These are phyloP conservation scores for Elsinoe fawcettii DNA, from an alignment of 2,329 filamentous ascomycete species.

Conservation along the genomic window DNA sequence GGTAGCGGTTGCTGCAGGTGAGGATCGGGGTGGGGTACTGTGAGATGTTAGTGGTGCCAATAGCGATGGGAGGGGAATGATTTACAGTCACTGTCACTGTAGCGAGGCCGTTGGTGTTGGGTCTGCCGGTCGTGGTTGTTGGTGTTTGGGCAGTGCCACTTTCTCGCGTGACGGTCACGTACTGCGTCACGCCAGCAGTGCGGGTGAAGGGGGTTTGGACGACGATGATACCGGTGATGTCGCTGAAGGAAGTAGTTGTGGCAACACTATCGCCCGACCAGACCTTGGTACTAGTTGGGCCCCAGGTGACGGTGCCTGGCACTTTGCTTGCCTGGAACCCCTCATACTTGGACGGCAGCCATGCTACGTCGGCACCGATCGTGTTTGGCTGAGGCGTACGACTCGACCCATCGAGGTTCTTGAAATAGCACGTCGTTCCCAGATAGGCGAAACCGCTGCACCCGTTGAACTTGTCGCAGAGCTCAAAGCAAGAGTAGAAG, in stretches of 20 bases:
- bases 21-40: slow-evolving; percentile 15
- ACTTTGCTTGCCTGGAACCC: slow-evolving; percentile 9
- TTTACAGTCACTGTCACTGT: slow-evolving; percentile 11
- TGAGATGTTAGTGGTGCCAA: neutral
- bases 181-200: slow-evolving; percentile 9
- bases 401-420: slow-evolving; percentile 15
- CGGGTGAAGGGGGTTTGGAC: slow-evolving; percentile 14
- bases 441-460: slow-evolving; percentile 17
- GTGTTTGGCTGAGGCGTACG: slow-evolving; percentile 16
- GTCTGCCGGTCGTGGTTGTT: slow-evolving; percentile 5
- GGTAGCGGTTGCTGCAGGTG: slow-evolving; percentile 13
- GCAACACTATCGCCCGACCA: slow-evolving; percentile 15
- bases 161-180: slow-evolving; percentile 14
- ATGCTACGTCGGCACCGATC: slow-evolving; percentile 16
- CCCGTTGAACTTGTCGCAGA: slow-evolving; percentile 15
- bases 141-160: slow-evolving; percentile 12
- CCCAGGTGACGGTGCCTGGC: neutral
- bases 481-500: slow-evolving; percentile 18
- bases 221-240: slow-evolving; percentile 12
- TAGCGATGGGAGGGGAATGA: neutral
- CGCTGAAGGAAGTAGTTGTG: slow-evolving; percentile 12
- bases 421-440: slow-evolving; percentile 18
- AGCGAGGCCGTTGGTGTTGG: neutral
- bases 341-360: slow-evolving; percentile 14
- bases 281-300: slow-evolving; percentile 13